Base-by-base conservation (phyloP, 352 stramenopile species). In the Globisporangium cystogenes region DNA sequence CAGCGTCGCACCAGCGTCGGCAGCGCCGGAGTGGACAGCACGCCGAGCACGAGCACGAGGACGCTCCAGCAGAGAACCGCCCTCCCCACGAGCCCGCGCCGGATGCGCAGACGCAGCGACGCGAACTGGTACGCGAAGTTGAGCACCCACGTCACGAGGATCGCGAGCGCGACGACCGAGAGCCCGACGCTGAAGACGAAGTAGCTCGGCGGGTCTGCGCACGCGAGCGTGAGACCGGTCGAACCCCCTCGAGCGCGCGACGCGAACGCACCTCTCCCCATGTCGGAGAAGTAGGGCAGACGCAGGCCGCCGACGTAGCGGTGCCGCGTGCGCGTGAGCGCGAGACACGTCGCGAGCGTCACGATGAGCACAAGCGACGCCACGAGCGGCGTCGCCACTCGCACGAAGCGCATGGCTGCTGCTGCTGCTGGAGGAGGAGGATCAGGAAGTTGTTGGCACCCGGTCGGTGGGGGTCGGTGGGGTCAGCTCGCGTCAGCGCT, bases 261-360 rank as follows among this genome's bases (percentile, higher is more conserved):
- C 4, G 11, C 29, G 4, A 12, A 42, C 53, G 6, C 51, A 54
- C 82, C 70, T 62, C 70, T 62, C n/a, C 73, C 73, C 48, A 75
- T 63, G 51, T 80, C 72, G 26, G 75, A 86, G 60, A 86, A 82
- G 60, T 80, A 86, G 16, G 72, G 75, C 67, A 72, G 78, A 4
- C 47, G 42, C 14, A 87, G 55, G 0, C 70, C 71, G 27, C 76
- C 76, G 7, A 74, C 53, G 47, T 86, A 86, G 27, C 64, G 65
- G 39, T 72, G 41, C 12, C 64, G 59, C 31, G 33, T 39, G 42
- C 72, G 72, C 40, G 68, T 63, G 52, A 86, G 59, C 16, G 45
- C 49, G 15, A 86, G 57, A 46, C 75, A 87, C 1, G 60, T 62
- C 24, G 69, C 42, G 27, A 87, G 58, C 48, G 76, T 87, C 23